Percentiles rank a stretch among this genome's conserved stretches.
Evolutionary conservation across 2,329 filamentous ascomycete genomes (phyloP).

Genomic region (Hymenoscyphus infarciens): DNA sequence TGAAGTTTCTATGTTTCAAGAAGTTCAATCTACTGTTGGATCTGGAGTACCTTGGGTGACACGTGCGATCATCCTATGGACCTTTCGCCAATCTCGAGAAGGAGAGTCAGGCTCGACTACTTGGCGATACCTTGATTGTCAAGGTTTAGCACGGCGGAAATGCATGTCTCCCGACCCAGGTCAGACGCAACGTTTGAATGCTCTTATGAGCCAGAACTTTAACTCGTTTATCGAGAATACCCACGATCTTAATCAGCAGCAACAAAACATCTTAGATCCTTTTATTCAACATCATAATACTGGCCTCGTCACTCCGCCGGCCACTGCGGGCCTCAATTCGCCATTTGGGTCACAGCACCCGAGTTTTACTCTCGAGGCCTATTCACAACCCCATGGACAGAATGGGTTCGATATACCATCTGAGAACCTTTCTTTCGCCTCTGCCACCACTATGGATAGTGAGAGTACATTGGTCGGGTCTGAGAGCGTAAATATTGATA

Average conservation of each 20-base stretch:
- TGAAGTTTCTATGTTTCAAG: constrained; percentile 64
- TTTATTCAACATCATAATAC: constrained; percentile 38
- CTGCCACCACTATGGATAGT: constrained; percentile 34
- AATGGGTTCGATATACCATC: constrained; percentile 20
- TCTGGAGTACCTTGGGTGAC: constrained; percentile 48
- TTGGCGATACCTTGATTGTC: constrained; percentile 53
- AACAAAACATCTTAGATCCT: constrained; percentile 44
- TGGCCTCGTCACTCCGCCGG: constrained; percentile 55
- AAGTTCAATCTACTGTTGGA: constrained; percentile 55
- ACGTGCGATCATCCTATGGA: constrained; percentile 61
- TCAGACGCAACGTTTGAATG: constrained; percentile 49
- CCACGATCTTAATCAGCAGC: constrained; percentile 24
- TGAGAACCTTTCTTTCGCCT: constrained; percentile 39
- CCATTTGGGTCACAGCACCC: constrained; percentile 20
- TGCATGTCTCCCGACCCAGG: constrained; percentile 33
- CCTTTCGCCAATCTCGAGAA: constrained; percentile 51
- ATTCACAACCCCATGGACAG: background rate
- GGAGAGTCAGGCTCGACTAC: constrained; percentile 52
- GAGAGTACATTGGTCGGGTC: constrained; percentile 33
- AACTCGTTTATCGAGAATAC: constrained; percentile 43
- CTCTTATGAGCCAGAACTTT: constrained; percentile 57
- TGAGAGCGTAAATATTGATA: constrained; percentile 19
- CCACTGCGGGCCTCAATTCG: constrained; percentile 47
- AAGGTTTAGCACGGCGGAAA: constrained; percentile 22
- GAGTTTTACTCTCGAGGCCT: constrained; percentile 18